Evolutionary conservation across 1,139 yeast genomes (phyloP), one percentile per base, ranked within the genome.

Genomic region (Suhomyces terraborum): DNA sequence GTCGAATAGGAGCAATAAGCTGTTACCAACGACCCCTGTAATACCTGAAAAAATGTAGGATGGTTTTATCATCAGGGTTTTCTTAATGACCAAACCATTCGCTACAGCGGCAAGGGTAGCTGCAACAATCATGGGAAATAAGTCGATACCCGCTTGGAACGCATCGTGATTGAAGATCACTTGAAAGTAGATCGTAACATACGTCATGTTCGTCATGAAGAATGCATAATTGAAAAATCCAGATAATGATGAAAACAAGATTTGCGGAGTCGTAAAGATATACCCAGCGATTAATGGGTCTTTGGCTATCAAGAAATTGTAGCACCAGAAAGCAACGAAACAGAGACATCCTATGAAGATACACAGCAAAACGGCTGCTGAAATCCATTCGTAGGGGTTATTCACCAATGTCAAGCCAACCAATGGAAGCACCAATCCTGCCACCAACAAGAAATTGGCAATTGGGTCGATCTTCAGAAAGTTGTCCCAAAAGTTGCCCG

Each of bases 121-220:
- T 2, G 55, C 30, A 16, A 56, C 32, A 22, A 57, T 49, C 17
- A 58, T 33, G 1, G 63, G 62, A 4, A 58, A 33, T 37, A 57
- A 42, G 29, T 55, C 54, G 17, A 57, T 38, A 5, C 62, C 61
- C 3, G 60, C 54, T 32, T 50, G 43, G 42, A 52, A 57, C 1
- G 61, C 50, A 1, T 50, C 35, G 12, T 50, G 55, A 20, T 45
- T 34, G 38, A 44, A 49, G 6, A 58, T 50, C 19, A 57, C 55
- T 40, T 58, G 62, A 35, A 55, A 57, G 42, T 55, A 58, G 10
- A 56, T 51, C n/a, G 61, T 51, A 8, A 58, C 38, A 41, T 54
- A 57, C 12, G 52, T 56, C 26, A 50, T 40, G 31, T 47, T 26
- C 9, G 50, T 50, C 39, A 56, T 34, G 44, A 58, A 57, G 32